Conservation (phyloP, 257 asterid species). For the Craterostigma plantagineum region DNA sequence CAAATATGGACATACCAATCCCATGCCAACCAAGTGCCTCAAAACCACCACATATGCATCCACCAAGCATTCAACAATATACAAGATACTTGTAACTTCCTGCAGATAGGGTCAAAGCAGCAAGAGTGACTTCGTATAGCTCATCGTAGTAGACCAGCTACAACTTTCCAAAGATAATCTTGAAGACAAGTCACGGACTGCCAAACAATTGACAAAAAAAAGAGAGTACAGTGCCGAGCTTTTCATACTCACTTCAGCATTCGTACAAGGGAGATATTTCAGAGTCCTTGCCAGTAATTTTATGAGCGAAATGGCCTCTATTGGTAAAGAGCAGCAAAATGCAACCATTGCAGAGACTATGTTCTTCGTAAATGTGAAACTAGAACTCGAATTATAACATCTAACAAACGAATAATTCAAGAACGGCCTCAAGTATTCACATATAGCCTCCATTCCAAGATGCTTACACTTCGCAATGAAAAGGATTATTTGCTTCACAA, state of each 20-base stretch:
- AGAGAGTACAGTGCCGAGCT: conserved; percentile 2
- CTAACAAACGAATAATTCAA: conserved; percentile 47
- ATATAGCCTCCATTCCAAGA: conserved; percentile 44
- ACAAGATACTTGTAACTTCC: conserved; percentile 35
- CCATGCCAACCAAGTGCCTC: conserved; percentile 48
- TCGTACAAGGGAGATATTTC: conserved; percentile 39
- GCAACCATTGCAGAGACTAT: conserved; percentile 53
- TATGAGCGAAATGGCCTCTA: conserved; percentile 51
- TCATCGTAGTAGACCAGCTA: neutral
- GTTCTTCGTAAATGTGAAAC: conserved; percentile 29
- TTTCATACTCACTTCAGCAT: conserved; percentile 51
- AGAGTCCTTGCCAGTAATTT: conserved; percentile 42
- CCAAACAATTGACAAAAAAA: neutral
- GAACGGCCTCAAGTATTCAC: conserved; percentile 76
- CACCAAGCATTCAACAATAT: conserved; percentile 37
- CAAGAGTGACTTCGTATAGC: neutral
- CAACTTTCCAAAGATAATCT: neutral
- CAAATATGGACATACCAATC: conserved; percentile 32
- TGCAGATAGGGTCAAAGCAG: conserved; percentile 16
- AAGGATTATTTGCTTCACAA: conserved; percentile 53
- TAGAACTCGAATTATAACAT: conserved; percentile 21
- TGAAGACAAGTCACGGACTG: neutral
- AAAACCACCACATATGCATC: conserved; percentile 63
- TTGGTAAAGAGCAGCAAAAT: conserved; percentile 54
- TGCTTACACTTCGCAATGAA: conserved; percentile 51